Evolutionary conservation across 129 eudicot genomes (phyloP), one percentile per base, ranked within the genome.

Genomic region (Ambrosia artemisiifolia): DNA sequence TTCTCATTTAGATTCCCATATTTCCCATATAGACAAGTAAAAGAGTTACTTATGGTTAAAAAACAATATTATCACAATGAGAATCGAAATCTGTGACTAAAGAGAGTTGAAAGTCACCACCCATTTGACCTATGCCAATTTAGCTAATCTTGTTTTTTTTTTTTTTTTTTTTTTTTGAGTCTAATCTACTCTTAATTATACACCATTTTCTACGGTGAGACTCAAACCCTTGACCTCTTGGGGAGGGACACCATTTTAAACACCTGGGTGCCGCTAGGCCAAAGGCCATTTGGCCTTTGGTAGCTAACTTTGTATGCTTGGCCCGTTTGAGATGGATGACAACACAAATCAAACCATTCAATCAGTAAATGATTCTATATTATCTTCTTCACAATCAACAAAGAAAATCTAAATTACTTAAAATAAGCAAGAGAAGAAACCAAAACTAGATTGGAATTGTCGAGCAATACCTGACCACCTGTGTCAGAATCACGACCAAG

Each of bases 401-500:
- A 43, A 11, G 34, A 30, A 56, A 70, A 46, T 46, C 8, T 5
- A 49, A 59, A 19, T 38, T 49, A 57, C 28, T 59, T 73, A 16
- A 57, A 48, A 72, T 53, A 11, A 69, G 36, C 55, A 20, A 60
- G 57, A 38, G 24, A 66, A 43, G 28, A 57, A 56, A 65, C 10
- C 12, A 38, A 47, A 34, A 43, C 34, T 13, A 40, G 55, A 56
- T 19, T 46, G 72, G 40, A 78, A 63, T 36, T 43, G n/a, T 28
- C 13, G 79, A 46, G 7, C 33, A 14, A 50, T 83, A 90, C 99
- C 99, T 94, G 99, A 53, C 99, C 99, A 17, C 99, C 99, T 67
- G 99, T 95, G 76, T 95, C 99, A 53, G 99, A 95, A 82, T 95
- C 99, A 59, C 97, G 99, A 14, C 99, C 99, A 73, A 95, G 97